A percentile compares a stretch with the other conserved stretches of the same genome.
Conservation (phyloP, 2,329 filamentous ascomycete species). For the Thielaviopsis ethacetica region DNA sequence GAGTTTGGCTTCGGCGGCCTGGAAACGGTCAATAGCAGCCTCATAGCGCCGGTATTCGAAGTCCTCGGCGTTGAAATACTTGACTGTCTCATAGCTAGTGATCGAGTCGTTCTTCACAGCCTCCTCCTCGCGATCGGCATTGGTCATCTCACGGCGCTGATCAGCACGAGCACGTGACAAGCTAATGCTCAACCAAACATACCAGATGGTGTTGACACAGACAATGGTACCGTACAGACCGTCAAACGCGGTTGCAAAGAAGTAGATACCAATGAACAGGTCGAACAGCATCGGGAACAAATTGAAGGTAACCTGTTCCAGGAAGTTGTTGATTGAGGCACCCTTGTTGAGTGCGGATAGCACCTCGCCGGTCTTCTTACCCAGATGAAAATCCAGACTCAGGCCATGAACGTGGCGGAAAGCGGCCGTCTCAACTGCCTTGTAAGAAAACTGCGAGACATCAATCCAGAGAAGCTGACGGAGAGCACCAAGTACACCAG, state of each 20-base stretch:
- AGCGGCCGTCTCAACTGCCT: conserved; percentile 80
- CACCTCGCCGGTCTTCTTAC: conserved; percentile 92
- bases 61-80: conserved; percentile 73
- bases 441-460: conserved; percentile 91
- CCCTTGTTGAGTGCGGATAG: conserved; percentile 92
- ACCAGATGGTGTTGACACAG: conserved; percentile 81
- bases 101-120: conserved; percentile 98
- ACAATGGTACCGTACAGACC: conserved; percentile 48
- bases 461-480: conserved; percentile 87
- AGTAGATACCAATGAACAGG: conserved; percentile 67
- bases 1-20: conserved; percentile 59
- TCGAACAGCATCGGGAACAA: conserved; percentile 92
- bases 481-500: conserved; percentile 69
- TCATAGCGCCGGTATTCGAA: conserved; percentile 65
- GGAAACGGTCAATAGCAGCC: conserved; percentile 52
- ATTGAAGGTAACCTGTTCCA: conserved; percentile 92
- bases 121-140: conserved; percentile 85
- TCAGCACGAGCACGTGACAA: conserved; percentile 89
- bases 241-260: conserved; percentile 66
- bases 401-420: conserved; percentile 96
- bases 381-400: conserved; percentile 89
- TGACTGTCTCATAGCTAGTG: conserved; percentile 93
- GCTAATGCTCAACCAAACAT: conserved; percentile 89
- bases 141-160: conserved; percentile 84
- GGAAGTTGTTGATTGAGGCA: conserved; percentile 85